Conservation (phyloP, 2,329 filamentous ascomycete genomes). For the Penicillium sp. region DNA sequence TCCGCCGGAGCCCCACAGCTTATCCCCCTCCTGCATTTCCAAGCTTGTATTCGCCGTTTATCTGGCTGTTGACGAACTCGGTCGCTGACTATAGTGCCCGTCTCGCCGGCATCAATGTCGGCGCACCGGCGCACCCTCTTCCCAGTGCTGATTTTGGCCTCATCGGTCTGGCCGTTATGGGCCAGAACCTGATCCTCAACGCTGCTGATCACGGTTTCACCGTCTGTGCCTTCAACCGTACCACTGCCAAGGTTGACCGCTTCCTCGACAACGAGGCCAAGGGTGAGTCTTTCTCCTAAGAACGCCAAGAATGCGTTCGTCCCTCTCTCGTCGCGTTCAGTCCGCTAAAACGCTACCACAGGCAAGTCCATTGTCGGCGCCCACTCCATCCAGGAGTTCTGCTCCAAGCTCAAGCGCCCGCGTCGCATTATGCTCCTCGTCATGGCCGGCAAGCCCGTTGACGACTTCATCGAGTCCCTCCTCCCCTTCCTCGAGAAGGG, state of each 20-base stretch:
- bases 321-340: background rate
- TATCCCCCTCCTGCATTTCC: background rate
- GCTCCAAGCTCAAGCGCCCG: conserved; percentile 93
- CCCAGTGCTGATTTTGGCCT: conserved; percentile 81
- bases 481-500: conserved; percentile 75
- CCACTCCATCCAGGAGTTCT: conserved; percentile 89
- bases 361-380: conserved; percentile 94
- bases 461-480: conserved; percentile 97
- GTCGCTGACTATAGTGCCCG: conserved; percentile 60
- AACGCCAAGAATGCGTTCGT: background rate
- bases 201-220: conserved; percentile 91
- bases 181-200: conserved; percentile 84
- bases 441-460: conserved; percentile 95
- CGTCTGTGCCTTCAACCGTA: conserved; percentile 97
- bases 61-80: conserved; percentile 32
- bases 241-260: conserved; percentile 93
- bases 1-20: conserved; percentile 9
- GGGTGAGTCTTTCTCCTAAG: conserved; percentile 50
- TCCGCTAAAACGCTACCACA: conserved; percentile 35
- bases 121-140: conserved; percentile 52
- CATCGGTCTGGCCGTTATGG: conserved; percentile 88
- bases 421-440: conserved; percentile 98
- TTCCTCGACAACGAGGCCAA: conserved; percentile 89
- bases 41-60: conserved; percentile 9
- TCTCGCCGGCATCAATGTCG: conserved; percentile 67